Conservation (phyloP, 441 rosid species). For the California macrophylla region DNA sequence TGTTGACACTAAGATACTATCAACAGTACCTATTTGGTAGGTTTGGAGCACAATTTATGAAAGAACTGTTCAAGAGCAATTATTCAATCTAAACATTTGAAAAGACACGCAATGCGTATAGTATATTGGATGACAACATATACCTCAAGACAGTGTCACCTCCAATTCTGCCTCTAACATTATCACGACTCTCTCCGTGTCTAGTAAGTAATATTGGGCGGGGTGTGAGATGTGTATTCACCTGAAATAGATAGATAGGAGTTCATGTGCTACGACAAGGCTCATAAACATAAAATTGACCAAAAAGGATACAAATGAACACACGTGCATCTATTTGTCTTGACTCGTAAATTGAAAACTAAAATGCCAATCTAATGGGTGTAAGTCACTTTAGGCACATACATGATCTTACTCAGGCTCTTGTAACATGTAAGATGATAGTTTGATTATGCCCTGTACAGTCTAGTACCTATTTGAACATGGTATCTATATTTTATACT, state of each 20-base stretch:
- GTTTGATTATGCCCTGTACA: not conserved
- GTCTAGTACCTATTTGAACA: not conserved
- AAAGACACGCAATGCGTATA: not conserved
- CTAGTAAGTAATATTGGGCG: slow-evolving; percentile 96
- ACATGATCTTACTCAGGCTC: not conserved
- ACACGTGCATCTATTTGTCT: not conserved
- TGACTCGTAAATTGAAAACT: not conserved
- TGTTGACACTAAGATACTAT: not conserved
- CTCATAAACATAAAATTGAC: not conserved
- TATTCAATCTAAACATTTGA: not conserved
- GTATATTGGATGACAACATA: not conserved
- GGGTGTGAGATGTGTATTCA: slow-evolving; percentile 97
- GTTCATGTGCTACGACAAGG: not conserved
- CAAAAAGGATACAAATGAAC: not conserved
- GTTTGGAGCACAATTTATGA: not conserved
- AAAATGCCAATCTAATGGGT: not conserved
- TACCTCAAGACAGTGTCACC: slow-evolving; percentile 87
- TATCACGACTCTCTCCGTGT: slow-evolving; percentile 95
- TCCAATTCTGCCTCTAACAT: slow-evolving; percentile 96
- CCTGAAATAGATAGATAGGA: slow-evolving; percentile 38
- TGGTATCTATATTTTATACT: not conserved
- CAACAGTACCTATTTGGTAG: not conserved
- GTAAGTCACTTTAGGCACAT: not conserved
- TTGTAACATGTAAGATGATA: not conserved
- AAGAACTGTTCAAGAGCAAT: not conserved